These are phyloP conservation scores for Trichoderma harzianum DNA, from an alignment of 2,329 filamentous ascomycete species.

Conservation along the genomic window DNA sequence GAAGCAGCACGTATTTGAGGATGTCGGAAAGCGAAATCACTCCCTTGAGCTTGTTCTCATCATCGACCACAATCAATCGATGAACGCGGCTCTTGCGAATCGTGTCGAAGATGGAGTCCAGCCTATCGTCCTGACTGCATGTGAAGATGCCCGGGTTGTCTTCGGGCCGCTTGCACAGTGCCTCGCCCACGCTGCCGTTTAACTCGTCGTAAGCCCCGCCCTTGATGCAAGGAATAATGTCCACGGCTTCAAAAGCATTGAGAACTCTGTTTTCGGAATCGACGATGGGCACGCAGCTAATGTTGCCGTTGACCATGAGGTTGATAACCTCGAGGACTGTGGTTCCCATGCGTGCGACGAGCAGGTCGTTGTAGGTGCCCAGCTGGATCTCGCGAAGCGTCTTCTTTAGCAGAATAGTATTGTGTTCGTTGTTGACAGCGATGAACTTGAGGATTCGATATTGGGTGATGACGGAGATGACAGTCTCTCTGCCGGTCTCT, in stretches of 20 bases:
- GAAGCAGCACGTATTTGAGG: constrained; percentile 85
- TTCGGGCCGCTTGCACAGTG: constrained; percentile 78
- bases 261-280: constrained; percentile 74
- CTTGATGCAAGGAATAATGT: constrained; percentile 94
- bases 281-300: constrained; percentile 90
- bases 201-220: constrained; percentile 90
- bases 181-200: constrained; percentile 80
- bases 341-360: constrained; percentile 82
- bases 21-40: constrained; percentile 95
- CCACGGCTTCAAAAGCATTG: constrained; percentile 96
- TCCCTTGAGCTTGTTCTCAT: constrained; percentile 79
- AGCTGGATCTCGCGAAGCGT: constrained; percentile 78
- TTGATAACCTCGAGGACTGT: constrained; percentile 94
- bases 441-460: constrained; percentile 99
- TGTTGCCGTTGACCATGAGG: constrained; percentile 86
- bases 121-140: constrained; percentile 83
- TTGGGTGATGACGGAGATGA: constrained; percentile 95
- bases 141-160: constrained; percentile 97
- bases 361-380: constrained; percentile 77
- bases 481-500: constrained; percentile 86
- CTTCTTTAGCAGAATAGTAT: constrained; percentile 86
- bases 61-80: constrained; percentile 87
- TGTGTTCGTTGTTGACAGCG: constrained; percentile 81
- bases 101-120: constrained; percentile 96
- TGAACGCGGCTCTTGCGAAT: constrained; percentile 94